Evolutionary conservation across 345 rosid genomes (phyloP), one percentile per base, ranked within the genome.

Genomic region (Camelina laxa): DNA sequence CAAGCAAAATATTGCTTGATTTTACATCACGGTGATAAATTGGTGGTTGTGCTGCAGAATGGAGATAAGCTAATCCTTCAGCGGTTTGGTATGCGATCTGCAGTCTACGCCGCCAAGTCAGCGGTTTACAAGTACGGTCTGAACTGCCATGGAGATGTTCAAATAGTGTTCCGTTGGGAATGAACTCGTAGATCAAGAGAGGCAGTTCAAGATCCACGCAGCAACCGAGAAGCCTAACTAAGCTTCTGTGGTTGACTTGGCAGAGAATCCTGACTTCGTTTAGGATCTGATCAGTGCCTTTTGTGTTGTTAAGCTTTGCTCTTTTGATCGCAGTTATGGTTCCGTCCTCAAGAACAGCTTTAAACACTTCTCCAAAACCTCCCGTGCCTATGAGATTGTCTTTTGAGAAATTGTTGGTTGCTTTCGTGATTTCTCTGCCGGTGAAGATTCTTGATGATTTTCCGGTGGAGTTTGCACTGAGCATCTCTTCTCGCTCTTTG

Each of bases 341-440:
- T 74, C 92, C 85, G 22, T 88, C 84, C 0, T 86, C 86, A 48
- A 82, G 85, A 68, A 76, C 69, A 17, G 88, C 92, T 62, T 83
- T 86, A 75, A 79, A 86, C 30, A 88, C 93, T 75, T 86, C 91
- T 1, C 93, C 89, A 4, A 85, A 88, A 15, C 93, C 90, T 44
- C 91, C 91, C 0, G 83, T 41, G 36, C 90, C 93, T 12, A 88
- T 75, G 39, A 85, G 84, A 35, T 84, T 80, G 35, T 73, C 83
- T 55, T 74, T 76, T 45, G 91, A 87, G 84, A 88, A 88, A 65
- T 84, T 85, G 73, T 65, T 69, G 17, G 93, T 85, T 49, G 90
- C 90, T 74, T 80, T 85, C 9, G 55, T 67, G 36, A 88, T 76
- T 36, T 88, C 87, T 33, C 82, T 82, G 20, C 83, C 79, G 0